phyloP scores from a whole-genome alignment of 2,329 filamentous ascomycete genomes.

The Curvularia sp. region DNA sequence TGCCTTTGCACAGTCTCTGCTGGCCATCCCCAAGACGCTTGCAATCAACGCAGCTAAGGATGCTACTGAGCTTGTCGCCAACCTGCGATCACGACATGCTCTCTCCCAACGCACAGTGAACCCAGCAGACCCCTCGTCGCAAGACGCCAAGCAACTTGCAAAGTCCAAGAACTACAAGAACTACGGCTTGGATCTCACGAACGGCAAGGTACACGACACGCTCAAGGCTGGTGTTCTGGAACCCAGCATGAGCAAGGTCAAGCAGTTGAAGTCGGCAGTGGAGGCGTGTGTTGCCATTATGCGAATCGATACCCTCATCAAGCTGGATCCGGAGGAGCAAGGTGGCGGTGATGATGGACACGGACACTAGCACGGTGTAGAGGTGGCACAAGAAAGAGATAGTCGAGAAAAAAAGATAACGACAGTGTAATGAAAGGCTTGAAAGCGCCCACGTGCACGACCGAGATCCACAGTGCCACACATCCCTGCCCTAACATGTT shows the following conservation, averaged over 20 bases:
- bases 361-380: constrained; percentile 67
- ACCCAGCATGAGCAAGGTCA: constrained; percentile 97
- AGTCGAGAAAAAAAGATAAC: constrained; percentile 22
- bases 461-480: constrained; percentile 1
- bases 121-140: constrained; percentile 69
- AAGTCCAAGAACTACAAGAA: constrained; percentile 99
- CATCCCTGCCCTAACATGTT: neutral
- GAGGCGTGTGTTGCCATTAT: constrained; percentile 99
- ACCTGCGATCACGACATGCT: constrained; percentile 92
- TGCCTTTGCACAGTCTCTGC: constrained; percentile 93
- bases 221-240: constrained; percentile 95
- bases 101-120: constrained; percentile 80
- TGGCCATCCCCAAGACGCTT: constrained; percentile 94
- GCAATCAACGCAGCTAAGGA: constrained; percentile 98
- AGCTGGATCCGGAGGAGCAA: constrained; percentile 88
- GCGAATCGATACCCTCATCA: constrained; percentile 98
- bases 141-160: constrained; percentile 87
- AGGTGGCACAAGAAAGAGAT: constrained; percentile 7
- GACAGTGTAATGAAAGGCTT: constrained; percentile 22
- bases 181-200: constrained; percentile 89
- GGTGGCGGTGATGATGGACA: constrained; percentile 80
- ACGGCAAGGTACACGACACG: constrained; percentile 90
- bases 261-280: constrained; percentile 97
- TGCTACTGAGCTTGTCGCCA: constrained; percentile 90
- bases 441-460: constrained; percentile 15